phyloP scores from a whole-genome alignment of 2,329 filamentous ascomycete species.

The Sclerotinia minor region DNA sequence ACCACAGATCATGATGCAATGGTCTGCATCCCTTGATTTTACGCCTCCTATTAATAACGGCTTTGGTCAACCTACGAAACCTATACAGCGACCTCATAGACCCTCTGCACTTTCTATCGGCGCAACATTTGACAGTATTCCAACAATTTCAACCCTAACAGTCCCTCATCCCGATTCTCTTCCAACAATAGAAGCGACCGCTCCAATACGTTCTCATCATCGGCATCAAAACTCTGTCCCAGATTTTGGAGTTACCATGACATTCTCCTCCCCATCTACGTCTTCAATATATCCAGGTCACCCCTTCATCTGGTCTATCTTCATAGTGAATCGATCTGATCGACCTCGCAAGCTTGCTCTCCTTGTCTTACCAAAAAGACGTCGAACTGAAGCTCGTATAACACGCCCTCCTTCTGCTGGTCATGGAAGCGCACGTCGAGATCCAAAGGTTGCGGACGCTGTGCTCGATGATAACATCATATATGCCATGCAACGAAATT shows the following conservation, averaged over 20 bases:
- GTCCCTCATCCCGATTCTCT: conserved; percentile 60
- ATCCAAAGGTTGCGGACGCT: conserved; percentile 56
- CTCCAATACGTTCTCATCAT: conserved; percentile 26
- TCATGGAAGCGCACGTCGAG: conserved; percentile 39
- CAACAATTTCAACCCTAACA: conserved; percentile 56
- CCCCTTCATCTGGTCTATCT: conserved; percentile 70
- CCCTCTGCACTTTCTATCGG: conserved; percentile 65
- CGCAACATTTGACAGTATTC: conserved; percentile 53
- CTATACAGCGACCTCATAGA: conserved; percentile 62
- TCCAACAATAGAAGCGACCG: conserved; percentile 57
- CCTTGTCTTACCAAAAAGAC: conserved; percentile 64
- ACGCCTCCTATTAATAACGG: conserved; percentile 63
- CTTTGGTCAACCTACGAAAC: conserved; percentile 56
- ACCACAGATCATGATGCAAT: conserved; percentile 63
- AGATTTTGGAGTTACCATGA: conserved; percentile 73
- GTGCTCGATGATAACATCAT: conserved; percentile 71
- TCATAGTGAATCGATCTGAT: conserved; percentile 70
- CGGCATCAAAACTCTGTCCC: conserved; percentile 50
- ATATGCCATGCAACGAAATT: conserved; percentile 68
- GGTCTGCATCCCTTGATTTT: conserved; percentile 70
- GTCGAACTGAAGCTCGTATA: conserved; percentile 54
- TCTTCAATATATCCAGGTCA: conserved; percentile 63
- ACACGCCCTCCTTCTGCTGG: conserved; percentile 52
- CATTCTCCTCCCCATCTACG: conserved; percentile 64
- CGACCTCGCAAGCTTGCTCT: conserved; percentile 68